Conservation (phyloP, 805 yeast species). For the Lipomyces japonicus region DNA sequence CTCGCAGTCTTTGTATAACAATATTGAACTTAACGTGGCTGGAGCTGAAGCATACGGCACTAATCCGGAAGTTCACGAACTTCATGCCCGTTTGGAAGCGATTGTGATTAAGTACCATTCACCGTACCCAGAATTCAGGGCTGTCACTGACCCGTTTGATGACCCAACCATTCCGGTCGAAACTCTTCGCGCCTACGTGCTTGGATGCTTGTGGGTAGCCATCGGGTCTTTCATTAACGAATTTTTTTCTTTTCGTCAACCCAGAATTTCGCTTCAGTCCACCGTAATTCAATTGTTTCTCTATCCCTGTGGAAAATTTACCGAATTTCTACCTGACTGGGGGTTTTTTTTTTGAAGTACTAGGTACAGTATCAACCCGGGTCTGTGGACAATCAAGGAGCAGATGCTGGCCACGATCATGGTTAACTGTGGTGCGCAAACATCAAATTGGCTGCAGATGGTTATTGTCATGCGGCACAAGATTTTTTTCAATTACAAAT, state of each 20-base stretch:
- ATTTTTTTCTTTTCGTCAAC: constrained; percentile 56
- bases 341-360: constrained; percentile 34
- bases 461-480: constrained; percentile 7
- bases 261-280: constrained; percentile 54
- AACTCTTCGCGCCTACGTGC: constrained; percentile 50
- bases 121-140: constrained; percentile 56
- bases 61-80: constrained; percentile 9
- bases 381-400: constrained; percentile 63
- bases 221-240: constrained; percentile 57
- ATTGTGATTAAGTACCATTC: constrained; percentile 44
- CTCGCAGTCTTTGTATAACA: constrained; percentile 48
- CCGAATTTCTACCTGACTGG: constrained; percentile 15
- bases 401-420: constrained; percentile 57
- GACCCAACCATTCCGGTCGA: constrained; percentile 47
- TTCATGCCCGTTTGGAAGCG: constrained; percentile 38
- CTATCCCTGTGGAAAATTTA: constrained; percentile 52
- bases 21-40: constrained; percentile 4
- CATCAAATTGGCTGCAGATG: constrained; percentile 10
- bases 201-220: constrained; percentile 52
- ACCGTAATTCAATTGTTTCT: constrained; percentile 63
- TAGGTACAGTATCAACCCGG: constrained; percentile 51
- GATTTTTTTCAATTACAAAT: constrained; percentile 20
- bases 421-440: constrained; percentile 26
- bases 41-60: constrained; percentile 14
- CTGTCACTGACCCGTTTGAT: constrained; percentile 43